Percentiles rank a stretch among this genome's conserved stretches.
These are phyloP conservation scores for Astraeus odoratus DNA, from an alignment of 768 basidiomycete species.

Conservation along the genomic window DNA sequence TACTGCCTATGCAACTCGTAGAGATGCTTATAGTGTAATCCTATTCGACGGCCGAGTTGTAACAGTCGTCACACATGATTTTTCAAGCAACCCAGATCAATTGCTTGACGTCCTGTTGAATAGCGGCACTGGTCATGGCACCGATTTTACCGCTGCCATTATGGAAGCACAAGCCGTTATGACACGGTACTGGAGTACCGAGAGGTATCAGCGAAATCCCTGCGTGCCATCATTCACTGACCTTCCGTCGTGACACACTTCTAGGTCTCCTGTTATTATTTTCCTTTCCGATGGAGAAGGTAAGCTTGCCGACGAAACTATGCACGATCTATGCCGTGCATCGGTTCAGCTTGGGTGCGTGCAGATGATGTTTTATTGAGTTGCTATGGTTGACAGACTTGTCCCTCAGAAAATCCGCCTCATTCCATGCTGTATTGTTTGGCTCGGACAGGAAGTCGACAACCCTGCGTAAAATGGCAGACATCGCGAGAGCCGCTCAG, in stretches of 20 bases:
- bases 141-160: slow-evolving; percentile 38
- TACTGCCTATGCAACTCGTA: slow-evolving; percentile 24
- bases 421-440: slow-evolving; percentile 47
- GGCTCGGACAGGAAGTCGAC: slow-evolving; percentile 21
- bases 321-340: slow-evolving; percentile 31
- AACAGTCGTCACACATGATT: slow-evolving; percentile 36
- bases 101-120: slow-evolving; percentile 36
- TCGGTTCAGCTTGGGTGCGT: slow-evolving; percentile 35
- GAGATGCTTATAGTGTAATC: slow-evolving; percentile 51
- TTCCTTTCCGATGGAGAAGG: slow-evolving; percentile 47
- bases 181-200: slow-evolving; percentile 37
- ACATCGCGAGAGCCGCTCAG: slow-evolving; percentile 40
- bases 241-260: not conserved
- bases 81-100: slow-evolving; percentile 34
- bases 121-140: slow-evolving; percentile 31
- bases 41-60: slow-evolving; percentile 31
- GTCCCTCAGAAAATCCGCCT: slow-evolving; percentile 38
- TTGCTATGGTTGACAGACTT: not conserved
- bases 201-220: slow-evolving; percentile 31
- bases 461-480: slow-evolving; percentile 36
- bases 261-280: slow-evolving; percentile 43
- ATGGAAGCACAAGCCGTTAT: slow-evolving; percentile 30
- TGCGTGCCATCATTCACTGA: too few species aligned
- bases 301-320: slow-evolving; percentile 23
- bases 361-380: not conserved